phyloP scores from a whole-genome alignment of 106 monocot species.

The Allium cepa region DNA sequence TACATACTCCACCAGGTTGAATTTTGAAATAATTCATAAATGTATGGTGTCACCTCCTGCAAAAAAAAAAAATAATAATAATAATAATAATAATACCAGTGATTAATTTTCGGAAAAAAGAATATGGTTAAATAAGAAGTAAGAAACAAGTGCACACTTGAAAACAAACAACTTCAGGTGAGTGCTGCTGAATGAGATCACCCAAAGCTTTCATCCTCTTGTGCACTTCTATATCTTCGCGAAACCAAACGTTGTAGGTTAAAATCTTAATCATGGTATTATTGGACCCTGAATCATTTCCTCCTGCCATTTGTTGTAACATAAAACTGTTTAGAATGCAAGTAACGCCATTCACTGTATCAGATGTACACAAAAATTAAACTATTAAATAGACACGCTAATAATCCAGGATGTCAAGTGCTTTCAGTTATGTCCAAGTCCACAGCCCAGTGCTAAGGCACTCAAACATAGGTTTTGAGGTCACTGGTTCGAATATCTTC shows the following conservation, averaged over 20 bases:
- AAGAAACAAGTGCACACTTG: conserved; percentile 33
- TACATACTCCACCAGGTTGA: conserved; percentile 82
- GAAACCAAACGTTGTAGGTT: conserved; percentile 96
- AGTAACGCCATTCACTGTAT: too few relatives aligned
- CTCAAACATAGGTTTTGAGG: too few relatives aligned
- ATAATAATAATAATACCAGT: too few relatives aligned
- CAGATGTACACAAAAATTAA: too few relatives aligned
- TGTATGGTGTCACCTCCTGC: conserved; percentile 88
- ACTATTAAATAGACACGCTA: too few relatives aligned
- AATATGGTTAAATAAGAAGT: neutral
- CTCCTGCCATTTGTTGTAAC: conserved; percentile 4
- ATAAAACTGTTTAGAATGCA: too few relatives aligned
- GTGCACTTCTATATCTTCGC: conserved; percentile 73
- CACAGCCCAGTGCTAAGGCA: too few relatives aligned
- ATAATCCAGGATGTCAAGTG: too few relatives aligned
- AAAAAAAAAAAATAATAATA: neutral
- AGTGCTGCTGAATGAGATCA: conserved; percentile 49
- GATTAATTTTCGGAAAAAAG: too few relatives aligned
- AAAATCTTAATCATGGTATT: conserved; percentile 35
- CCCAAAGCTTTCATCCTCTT: conserved; percentile 86
- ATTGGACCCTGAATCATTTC: neutral
- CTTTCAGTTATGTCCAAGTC: too few relatives aligned
- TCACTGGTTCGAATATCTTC: too few relatives aligned
- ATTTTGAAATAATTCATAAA: conserved; percentile 58
- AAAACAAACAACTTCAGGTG: conserved; percentile 80